Base-by-base conservation (phyloP, 805 yeast genomes). In the Nakazawaea peltata region DNA sequence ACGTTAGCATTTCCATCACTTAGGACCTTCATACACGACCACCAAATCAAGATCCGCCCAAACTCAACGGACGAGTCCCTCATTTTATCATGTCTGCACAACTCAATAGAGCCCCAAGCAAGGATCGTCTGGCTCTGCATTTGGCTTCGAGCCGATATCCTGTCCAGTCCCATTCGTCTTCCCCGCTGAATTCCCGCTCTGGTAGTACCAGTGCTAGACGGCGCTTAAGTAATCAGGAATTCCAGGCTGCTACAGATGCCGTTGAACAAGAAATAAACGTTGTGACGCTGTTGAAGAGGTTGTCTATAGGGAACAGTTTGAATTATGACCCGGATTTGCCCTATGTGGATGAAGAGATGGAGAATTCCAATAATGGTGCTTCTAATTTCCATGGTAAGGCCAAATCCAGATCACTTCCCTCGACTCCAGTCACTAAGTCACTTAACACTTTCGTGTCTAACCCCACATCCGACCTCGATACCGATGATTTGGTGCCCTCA, bases 271-370 rank as follows among this genome's bases (percentile, higher is more conserved):
- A 83, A 50, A 67, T 81, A 42, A 74, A 76, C 54, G 75, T 77
- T 52, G 83, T 83, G 41, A 74, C 81, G 25, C 81, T 84, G 15
- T 59, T 83, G 44, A 83, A 83, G 51, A 63, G 94, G 40, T 61
- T 81, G 13, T 77, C 86, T 0, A 79, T 83, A 34, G 92, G 87
- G 13, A 63, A 71, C 47, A 56, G 65, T 49, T 57, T 73, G 58
- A 63, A 56, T 33, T 67, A 72, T 41, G 94, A 82, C 48, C 90
- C 90, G 1, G 94, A 82, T 47, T 52, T 81, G 31, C 84, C 85
- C 17, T 62, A 37, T 31, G 41, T 44, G 15, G 53, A 54, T 24
- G 23, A 50, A 3, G 57, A 48, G 24, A 16, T 8, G 19, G 11
- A 30, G 16, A 33, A 11, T 29, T 17, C 10, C 8, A 27, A 11